Conservation (phyloP, 2,329 filamentous ascomycete genomes). For the Aspergillus nomiae region DNA sequence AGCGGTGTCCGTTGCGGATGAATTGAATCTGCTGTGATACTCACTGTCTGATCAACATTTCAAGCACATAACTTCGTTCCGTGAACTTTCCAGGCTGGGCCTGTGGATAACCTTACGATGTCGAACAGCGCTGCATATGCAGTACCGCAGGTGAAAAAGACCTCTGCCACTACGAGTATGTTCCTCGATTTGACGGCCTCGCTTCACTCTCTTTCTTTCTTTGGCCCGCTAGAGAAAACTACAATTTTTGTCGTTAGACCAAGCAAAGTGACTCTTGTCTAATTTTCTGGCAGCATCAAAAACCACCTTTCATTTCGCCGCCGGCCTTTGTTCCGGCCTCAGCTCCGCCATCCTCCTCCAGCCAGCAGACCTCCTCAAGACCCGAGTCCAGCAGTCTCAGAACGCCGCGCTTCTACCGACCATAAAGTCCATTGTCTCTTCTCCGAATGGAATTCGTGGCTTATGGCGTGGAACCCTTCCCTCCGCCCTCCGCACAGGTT, state of each 20-base stretch:
- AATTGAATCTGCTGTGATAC: slow-evolving; percentile 1
- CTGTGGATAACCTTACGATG: slow-evolving; percentile 24
- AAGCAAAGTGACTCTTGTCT: background rate
- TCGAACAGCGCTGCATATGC: slow-evolving; percentile 33
- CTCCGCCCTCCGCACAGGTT: slow-evolving; percentile 88
- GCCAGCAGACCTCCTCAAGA: slow-evolving; percentile 94
- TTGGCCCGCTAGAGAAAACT: background rate
- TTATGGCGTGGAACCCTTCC: slow-evolving; percentile 94
- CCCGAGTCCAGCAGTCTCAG: slow-evolving; percentile 86
- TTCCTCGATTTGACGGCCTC: background rate
- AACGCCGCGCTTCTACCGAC: slow-evolving; percentile 68
- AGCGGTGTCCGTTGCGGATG: slow-evolving; percentile 5
- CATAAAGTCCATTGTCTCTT: slow-evolving; percentile 68
- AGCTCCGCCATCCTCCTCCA: slow-evolving; percentile 88
- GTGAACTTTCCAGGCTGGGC: slow-evolving; percentile 9
- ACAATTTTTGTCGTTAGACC: background rate
- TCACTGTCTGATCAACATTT: background rate
- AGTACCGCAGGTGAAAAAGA: slow-evolving; percentile 32
- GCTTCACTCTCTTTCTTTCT: background rate
- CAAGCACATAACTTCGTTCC: background rate
- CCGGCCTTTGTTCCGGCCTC: slow-evolving; percentile 83
- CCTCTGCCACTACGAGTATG: slow-evolving; percentile 32
- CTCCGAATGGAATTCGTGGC: slow-evolving; percentile 66
- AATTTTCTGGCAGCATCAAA: slow-evolving; percentile 36
- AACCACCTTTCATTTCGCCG: slow-evolving; percentile 76